These are phyloP conservation scores for Stephania yunnanensis DNA, from an alignment of 164 flowering plant species.

Conservation along the genomic window DNA sequence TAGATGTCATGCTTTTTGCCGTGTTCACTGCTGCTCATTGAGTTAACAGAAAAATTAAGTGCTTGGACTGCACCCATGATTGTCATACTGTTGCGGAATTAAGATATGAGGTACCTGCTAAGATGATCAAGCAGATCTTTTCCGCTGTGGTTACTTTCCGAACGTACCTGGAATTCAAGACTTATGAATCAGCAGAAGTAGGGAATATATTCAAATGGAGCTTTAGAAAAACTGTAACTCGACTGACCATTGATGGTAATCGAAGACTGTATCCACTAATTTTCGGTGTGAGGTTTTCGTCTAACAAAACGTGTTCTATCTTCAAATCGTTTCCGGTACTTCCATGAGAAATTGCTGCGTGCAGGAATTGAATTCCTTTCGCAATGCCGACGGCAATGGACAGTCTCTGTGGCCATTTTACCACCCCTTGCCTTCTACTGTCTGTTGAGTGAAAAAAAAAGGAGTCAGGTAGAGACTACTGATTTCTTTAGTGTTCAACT, in stretches of 20 bases:
- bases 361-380: slow-evolving; percentile 77
- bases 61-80: neutral
- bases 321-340: slow-evolving; percentile 57
- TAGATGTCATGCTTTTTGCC: slow-evolving; percentile 65
- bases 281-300: slow-evolving; percentile 65
- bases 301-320: slow-evolving; percentile 57
- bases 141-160: slow-evolving; percentile 40
- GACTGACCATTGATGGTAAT: slow-evolving; percentile 45
- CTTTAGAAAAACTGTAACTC: neutral
- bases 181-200: neutral
- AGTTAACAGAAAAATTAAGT: neutral
- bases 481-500: neutral
- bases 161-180: slow-evolving; percentile 32
- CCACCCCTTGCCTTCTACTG: slow-evolving; percentile 46
- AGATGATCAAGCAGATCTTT: slow-evolving; percentile 13
- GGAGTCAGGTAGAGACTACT: neutral
- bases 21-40: slow-evolving; percentile 28
- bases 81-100: neutral
- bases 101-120: slow-evolving; percentile 23
- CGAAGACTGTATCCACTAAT: slow-evolving; percentile 61
- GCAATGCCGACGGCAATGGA: slow-evolving; percentile 57
- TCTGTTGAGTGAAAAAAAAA: slow-evolving; percentile 30
- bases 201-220: neutral
- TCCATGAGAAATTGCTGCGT: slow-evolving; percentile 52
- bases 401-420: slow-evolving; percentile 87